Evolutionary conservation across 371 early-diverging fungal genomes (phyloP), one percentile per base, ranked within the genome.

Genomic region (Rhizopus delemar): DNA sequence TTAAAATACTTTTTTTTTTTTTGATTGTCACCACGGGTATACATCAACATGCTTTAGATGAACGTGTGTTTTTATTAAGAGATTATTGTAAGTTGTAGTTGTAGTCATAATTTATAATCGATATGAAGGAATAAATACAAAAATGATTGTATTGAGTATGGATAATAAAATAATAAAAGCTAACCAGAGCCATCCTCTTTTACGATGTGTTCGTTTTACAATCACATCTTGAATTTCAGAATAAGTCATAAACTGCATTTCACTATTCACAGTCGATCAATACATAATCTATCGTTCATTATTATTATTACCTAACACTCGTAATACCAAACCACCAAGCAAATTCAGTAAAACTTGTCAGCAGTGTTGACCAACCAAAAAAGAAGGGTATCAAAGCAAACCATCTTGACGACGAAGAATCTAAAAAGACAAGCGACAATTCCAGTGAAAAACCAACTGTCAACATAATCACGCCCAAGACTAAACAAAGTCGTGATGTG

Each of bases 251-350:
- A 79, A 74, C 8, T 70, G 66, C 38, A 65, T 64, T 56, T 78
- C 74, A 49, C 79, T 71, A 62, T 9, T 7, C 8, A 39, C 39
- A 39, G 12, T 9, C 0, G 39, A 39, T 7, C 12, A 9, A 9
- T 9, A 39, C 8, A 39, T 7, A 39, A 12, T 39, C 39, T 39
- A 7, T 39, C 9, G 9, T 39, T 9, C 8, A 39, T 12, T 39
- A 9, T 39, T 39, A 9, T 45, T 2, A 33, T 59, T 69, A 80
- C 80, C 71, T 71, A 57, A 68, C 63, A 12, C 74, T 65, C 35
- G 62, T 56, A 13, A 73, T 60, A n/a, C 74, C 74, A 43, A 73
- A 59, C 72, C 71, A 77, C 72, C 75, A 80, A n/a, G 75, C 68
- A 62, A 80, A 80, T 35, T 77, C 69, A 5, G 68, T 67, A 4